These are phyloP conservation scores for Cladosporium sp. DNA, from an alignment of 2,329 filamentous ascomycete genomes.

Conservation along the genomic window DNA sequence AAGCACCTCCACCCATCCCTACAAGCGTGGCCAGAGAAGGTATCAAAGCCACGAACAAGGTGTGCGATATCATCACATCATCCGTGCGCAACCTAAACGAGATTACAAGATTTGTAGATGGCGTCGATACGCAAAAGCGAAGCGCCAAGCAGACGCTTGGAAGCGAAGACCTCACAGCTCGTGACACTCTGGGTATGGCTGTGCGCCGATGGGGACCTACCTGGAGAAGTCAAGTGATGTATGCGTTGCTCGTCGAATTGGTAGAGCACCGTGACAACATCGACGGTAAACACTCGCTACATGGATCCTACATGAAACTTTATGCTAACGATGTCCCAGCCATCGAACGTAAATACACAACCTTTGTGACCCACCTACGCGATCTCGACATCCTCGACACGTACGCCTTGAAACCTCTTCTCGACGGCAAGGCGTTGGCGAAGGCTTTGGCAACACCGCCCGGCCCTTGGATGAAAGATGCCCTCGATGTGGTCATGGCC, in stretches of 20 bases:
- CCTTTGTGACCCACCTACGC: conserved; percentile 51
- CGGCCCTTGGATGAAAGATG: conserved; percentile 78
- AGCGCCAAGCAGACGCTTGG: conserved; percentile 44
- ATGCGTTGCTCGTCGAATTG: conserved; percentile 63
- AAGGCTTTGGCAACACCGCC: conserved; percentile 63
- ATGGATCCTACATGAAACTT: neutral
- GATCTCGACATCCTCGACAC: conserved; percentile 50
- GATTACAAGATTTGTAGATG: conserved; percentile 60
- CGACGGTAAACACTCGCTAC: conserved; percentile 39
- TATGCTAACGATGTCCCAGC: conserved; percentile 24
- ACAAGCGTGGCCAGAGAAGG: conserved; percentile 68
- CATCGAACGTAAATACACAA: conserved; percentile 49
- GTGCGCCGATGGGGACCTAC: conserved; percentile 68
- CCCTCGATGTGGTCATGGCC: conserved; percentile 72
- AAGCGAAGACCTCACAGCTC: conserved; percentile 38
- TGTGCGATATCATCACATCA: conserved; percentile 63
- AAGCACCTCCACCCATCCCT: conserved; percentile 55
- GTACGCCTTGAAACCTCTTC: conserved; percentile 44
- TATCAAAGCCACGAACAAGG: conserved; percentile 73
- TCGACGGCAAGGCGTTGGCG: conserved; percentile 73
- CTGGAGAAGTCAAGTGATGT: conserved; percentile 70
- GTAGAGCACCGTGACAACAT: conserved; percentile 34
- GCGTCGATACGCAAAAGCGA: conserved; percentile 45
- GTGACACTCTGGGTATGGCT: conserved; percentile 68
- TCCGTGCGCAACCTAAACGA: conserved; percentile 59